Base-by-base conservation (phyloP, 495 filamentous ascomycete species). In the Podospora australis region DNA sequence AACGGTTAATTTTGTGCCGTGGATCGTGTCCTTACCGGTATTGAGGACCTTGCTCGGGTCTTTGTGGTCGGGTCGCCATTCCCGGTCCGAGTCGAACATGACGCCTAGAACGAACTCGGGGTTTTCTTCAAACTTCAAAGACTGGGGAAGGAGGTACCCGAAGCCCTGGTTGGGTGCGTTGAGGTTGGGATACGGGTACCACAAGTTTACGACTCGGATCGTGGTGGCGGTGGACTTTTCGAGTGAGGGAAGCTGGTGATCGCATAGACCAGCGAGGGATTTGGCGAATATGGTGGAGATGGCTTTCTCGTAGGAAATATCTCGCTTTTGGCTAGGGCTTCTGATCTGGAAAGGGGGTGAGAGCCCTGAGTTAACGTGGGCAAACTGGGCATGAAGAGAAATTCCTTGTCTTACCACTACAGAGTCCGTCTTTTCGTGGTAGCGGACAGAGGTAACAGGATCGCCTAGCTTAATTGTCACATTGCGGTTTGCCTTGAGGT, bases 181-280 rank as follows among this genome's bases (percentile, higher is more conserved):
- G 25, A 95, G 66, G 17, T 79, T 55, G 2, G 82, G 78, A 19
- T 78, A 73, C 4, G 70, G 61, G 59, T 81, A 99, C 73, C 83
- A 96, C 17, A 99, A 74, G 65, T 96, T 97, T 34, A 97, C 84
- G 4, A 90, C 84, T 80, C 87, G 89, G 34, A 95, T 89, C 7
- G 85, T 91, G 11, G 88, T 84, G 17, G 86, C 78, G 43, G 78
- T 75, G 30, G 81, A 75, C 30, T 73, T 58, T 11, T 67, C 55
- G 13, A 83, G 68, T 7, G 80, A 57, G 20, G 75, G 74, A 7
- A 81, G 68, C 17, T 55, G 55, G 48, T 48, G 65, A 58, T 70
- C 52, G 7, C 77, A 65, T 11, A 80, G 43, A 9, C 42, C 38
- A 34, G 69, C 61, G 32, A 85, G 71, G 2, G 67, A 61, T 19